Base-by-base conservation (phyloP, 2,329 filamentous ascomycete species). In the Pseudocercospora musae region DNA sequence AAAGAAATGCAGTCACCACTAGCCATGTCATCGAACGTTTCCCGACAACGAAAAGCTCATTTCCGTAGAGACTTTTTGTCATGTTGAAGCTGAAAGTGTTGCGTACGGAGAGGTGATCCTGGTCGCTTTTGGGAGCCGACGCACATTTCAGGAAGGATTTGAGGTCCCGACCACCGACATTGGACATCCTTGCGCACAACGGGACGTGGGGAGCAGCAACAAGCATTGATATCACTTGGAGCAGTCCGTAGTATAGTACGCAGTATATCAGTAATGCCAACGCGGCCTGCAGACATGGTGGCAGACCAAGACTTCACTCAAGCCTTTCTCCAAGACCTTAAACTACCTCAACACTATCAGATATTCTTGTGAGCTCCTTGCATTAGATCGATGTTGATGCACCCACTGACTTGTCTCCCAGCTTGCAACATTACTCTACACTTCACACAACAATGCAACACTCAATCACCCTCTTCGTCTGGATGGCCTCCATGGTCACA, bases 41-140 rank as follows among this genome's bases (percentile, higher is more conserved):
- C 46, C 52, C 42, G 20, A 37, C 31, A 40, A 37, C 29, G 52
- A 37, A 55, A 27, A 37, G 15, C 52, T 55, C 52, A 55, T 55
- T 42, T 37, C 18, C 29, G 23, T 31, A 23, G 31, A 37, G 37
- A 8, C 13, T 55, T 13, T 8, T 4, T 40, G 11, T 42, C 53
- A 52, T 33, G 13, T 27, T 44, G 15, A 27, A 25, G 33, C 53
- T 20, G 53, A 40, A 42, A 15, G 27, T 40, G n/a, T 9, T 56
- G 21, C 21, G 20, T 31, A 42, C 53, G 53, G 53, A 44, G 33
- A 33, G 31, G 33, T 56, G 53, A 56, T 56, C 53, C 53, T 56
- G 18, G 53, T 42, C 33, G 37, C 37, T 42, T 56, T 56, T 33
- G 53, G 53, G 53, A 56, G 53, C 53, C 53, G 53, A 23, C 31